Base-by-base conservation (phyloP, 2,329 filamentous ascomycete genomes). In the Penicillium sp. region DNA sequence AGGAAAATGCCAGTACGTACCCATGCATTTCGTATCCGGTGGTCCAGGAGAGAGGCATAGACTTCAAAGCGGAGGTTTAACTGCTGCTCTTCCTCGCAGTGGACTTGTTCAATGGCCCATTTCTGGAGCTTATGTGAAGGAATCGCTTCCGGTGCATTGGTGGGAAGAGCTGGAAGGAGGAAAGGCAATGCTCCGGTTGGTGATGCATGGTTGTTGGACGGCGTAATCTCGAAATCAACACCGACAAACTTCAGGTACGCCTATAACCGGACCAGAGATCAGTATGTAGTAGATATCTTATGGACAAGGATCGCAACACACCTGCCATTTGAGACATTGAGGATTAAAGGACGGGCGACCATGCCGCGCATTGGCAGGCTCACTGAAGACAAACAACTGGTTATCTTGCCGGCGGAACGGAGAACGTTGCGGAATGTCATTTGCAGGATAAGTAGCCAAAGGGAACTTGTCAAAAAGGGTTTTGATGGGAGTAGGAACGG, bases 241-340 rank as follows among this genome's bases (percentile, higher is more conserved):
- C 83, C 83, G 50, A 86, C 83, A 67, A 97, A 90, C 67, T 86
- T 90, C 60, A 99, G 82, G 74, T 91, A 95, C 29, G 92, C 87
- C 91, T 96, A 54, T 33, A 41, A 31, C 14, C 19, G 22, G 31
- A 9, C 2, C 14, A 46, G 16, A 19, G 33, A 56, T 67, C 43
- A 64, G 60, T 31, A 58, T 27, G 10, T 11, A 8, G 16, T 24
- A 11, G 39, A 45, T 29, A 7, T 2, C n/a, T 22, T 8, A 6
- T 10, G 8, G 2, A 22, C n/a, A n/a, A 14, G 5, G 26, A 19
- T 26, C 21, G 22, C 19, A 41, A 64, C 64, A 64, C 68, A 93
- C 91, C 90, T 98, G 95, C 92, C 92, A 98, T 80, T 93, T 96
- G 69, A 98, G 80, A 79, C 95, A 99, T 57, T 87, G 86, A 11